A percentile compares a stretch with the other conserved stretches of the same genome.
These are phyloP conservation scores for Rhynchosporium graminicola DNA, from an alignment of 2,329 filamentous ascomycete genomes.

Conservation along the genomic window DNA sequence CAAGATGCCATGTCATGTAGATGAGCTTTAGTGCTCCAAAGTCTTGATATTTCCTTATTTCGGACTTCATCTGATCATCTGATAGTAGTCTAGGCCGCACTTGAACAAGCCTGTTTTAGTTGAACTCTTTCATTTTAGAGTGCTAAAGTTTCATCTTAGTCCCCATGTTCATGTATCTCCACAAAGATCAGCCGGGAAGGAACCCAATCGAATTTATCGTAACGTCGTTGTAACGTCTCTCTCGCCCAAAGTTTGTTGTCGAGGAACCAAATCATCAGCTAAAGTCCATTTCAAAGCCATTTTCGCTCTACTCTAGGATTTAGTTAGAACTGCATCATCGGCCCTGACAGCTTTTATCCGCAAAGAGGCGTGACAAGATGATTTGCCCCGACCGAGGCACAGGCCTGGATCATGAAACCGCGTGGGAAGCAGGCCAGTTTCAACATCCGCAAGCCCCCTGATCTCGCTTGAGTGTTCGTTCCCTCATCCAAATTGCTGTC, in stretches of 20 bases:
- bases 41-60: neutral
- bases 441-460: conserved; percentile 9
- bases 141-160: neutral
- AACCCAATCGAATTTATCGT: too few species aligned
- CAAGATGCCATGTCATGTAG: conserved; percentile 8
- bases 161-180: neutral
- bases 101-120: conserved; percentile 21
- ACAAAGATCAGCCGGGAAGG: too few species aligned
- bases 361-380: neutral
- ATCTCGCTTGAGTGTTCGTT: conserved; percentile 1
- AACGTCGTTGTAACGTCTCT: neutral
- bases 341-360: conserved; percentile 14
- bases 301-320: too few species aligned
- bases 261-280: too few species aligned
- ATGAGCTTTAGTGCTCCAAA: neutral
- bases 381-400: conserved; percentile 2
- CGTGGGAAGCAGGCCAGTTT: conserved; percentile 1
- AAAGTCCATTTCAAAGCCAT: too few species aligned
- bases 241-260: neutral
- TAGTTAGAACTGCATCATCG: neutral
- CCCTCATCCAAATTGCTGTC: conserved; percentile 1
- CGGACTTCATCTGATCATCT: conserved; percentile 4
- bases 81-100: neutral
- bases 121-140: neutral
- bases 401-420: conserved; percentile 15